Percentiles rank a stretch among this genome's conserved stretches.
Conservation (phyloP, 371 early-diverging fungal genomes). For the Polyrhizophydium stewartii region DNA sequence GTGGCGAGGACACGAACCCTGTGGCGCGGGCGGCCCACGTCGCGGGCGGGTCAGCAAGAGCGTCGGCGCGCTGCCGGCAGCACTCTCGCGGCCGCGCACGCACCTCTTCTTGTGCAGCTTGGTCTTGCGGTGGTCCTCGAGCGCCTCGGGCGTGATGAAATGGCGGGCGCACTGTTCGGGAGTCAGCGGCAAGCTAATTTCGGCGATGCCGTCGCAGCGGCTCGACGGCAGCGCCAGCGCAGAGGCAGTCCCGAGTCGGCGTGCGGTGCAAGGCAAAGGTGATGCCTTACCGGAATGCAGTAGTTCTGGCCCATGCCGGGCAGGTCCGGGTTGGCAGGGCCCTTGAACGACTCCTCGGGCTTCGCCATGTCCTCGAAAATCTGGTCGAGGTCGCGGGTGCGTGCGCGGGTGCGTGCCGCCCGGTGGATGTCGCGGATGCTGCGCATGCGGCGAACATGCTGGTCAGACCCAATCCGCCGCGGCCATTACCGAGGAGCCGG, state of each 20-base stretch:
- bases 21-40: background rate
- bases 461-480: background rate
- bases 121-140: constrained; percentile 55
- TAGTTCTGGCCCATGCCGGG: constrained; percentile 88
- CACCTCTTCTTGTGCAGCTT: constrained; percentile 59
- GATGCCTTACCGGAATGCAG: constrained; percentile 80
- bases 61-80: too few relatives aligned
- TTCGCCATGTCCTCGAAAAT: constrained; percentile 82
- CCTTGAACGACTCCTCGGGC: constrained; percentile 49
- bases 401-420: constrained; percentile 30
- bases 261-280: too few relatives aligned
- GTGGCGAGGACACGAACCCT: constrained; percentile 61
- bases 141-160: constrained; percentile 44
- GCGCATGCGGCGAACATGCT: background rate
- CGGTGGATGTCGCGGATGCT: constrained; percentile 36
- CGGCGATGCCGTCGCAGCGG: too few relatives aligned
- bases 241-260: too few relatives aligned
- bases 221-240: too few relatives aligned
- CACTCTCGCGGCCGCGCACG: background rate
- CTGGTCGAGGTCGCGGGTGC: constrained; percentile 73
- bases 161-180: constrained; percentile 35
- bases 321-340: constrained; percentile 74
- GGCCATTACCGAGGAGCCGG: too few relatives aligned
- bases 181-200: background rate
- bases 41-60: too few relatives aligned